Evolutionary conservation across 2,329 filamentous ascomycete genomes (phyloP), one percentile per base, ranked within the genome.

Genomic region (Mycogone perniciosa): DNA sequence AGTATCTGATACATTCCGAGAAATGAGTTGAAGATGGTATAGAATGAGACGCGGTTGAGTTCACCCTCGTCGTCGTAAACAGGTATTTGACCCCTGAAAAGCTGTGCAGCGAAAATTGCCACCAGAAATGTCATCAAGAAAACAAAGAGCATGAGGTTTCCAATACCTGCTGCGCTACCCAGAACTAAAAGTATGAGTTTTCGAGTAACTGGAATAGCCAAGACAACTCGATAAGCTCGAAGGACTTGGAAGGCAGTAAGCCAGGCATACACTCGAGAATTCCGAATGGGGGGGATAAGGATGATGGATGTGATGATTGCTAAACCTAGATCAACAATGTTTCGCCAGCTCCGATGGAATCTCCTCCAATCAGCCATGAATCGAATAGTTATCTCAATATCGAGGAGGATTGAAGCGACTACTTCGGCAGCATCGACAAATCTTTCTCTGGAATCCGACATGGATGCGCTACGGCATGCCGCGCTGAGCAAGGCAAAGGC

Each of bases 1-100:
- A 99, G 73, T 31, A 99, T 82, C 69, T 96, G 89, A 65, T 99
- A 99, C 90, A 99, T 97, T 51, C 91, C 93, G 11, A 99, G 75
- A 63, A 99, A 99, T 0, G 90, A 88, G 63, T 97, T 97, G 73
- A 86, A 99, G 34, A 99, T 93, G 37, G 89, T 88, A 64, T 82
- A 84, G 66, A 99, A 99, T 0, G 88, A 87, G 39, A 93, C 81
- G 26, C 78, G 71, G 54, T 88, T 82, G 3, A 78, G 69, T 2
- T 86, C 73, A 3, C 83, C 86, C n/a, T 70, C 65, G 2, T 73
- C 67, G 57, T 89, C 81, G n/a, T 75, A 60, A 31, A 76, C 60
- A 1, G 88, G 85, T 30, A 97, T 80, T 59, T 95, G 85, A 31
- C 91, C 91, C 34, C 93, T 85, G 62, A 99, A 95, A 4, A 99